Base-by-base conservation (phyloP, 2,329 filamentous ascomycete species). In the Fusarium zealandicum region DNA sequence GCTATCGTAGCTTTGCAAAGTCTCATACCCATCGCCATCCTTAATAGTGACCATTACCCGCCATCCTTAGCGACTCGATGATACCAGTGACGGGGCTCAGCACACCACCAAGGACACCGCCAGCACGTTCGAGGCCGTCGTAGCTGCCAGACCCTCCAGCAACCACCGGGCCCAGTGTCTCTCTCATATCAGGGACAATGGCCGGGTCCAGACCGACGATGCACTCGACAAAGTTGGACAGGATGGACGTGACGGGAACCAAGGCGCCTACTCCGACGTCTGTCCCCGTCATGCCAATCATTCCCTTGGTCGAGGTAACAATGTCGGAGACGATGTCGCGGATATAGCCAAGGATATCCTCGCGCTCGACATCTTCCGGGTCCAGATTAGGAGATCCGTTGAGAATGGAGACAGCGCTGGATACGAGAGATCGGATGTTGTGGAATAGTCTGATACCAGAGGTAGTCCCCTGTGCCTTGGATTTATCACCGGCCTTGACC, bases 391-490 rank as follows among this genome's bases (percentile, higher is more conserved):
- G n/a, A 9, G 35, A 41, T 7, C 5, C 32, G 4, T 42, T n/a
- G 2, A 59, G 13, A 6, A 28, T 10, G 1, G 39, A 31, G 8
- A 55, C 35, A 18, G 55, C 30, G 12, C 25, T 8, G 0, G 31
- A 54, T 14, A 59, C 31, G 1, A 32, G 13, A 1, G 27, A 37
- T 10, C 55, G 47, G 5, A 59, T 50, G 13, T 41, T 42, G 31
- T 50, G 10, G 49, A 59, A 36, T n/a, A 16, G 25, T 10, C 16
- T 13, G 2, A 30, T 11, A 13, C 28, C 11, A 4, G 31, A 14
- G 2, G 8, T 8, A 1, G 17, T 22, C 5, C 43, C 49, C 12
- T 39, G 13, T 1, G 13, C 5, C 3, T 3, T n/a, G 8, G 48
- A 18, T 5, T 20, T 3, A 2, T 1, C 2, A 8, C 8, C 50